Percentiles rank a stretch among this genome's conserved stretches.
Evolutionary conservation across 2,329 filamentous ascomycete genomes (phyloP).

Genomic region (Colletotrichum sp.): DNA sequence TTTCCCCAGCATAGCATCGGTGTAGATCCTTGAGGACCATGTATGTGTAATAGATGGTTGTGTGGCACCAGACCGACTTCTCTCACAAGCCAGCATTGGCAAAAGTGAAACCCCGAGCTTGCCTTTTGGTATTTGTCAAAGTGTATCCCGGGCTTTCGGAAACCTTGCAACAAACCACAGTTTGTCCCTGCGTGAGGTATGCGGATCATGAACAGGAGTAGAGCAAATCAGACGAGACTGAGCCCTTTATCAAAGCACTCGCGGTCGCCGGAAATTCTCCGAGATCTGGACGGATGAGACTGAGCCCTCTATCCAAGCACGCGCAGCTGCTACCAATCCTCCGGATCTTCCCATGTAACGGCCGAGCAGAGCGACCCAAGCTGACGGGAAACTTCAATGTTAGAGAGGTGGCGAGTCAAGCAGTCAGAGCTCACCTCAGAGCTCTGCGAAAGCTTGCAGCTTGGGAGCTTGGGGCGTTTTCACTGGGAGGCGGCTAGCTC

Average conservation of each 20-base stretch:
- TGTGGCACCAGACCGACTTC: neutral
- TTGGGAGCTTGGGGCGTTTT: neutral
- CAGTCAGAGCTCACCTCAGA: neutral
- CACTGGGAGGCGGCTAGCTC: constrained; percentile 2
- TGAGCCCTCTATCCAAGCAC: neutral
- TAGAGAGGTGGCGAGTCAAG: neutral
- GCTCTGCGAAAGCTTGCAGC: neutral
- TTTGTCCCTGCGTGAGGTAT: neutral
- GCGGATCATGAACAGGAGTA: neutral
- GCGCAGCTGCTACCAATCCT: neutral
- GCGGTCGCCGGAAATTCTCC: neutral
- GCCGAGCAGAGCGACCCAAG: neutral
- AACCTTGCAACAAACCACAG: neutral
- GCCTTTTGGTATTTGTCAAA: neutral
- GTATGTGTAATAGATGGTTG: constrained; percentile 1
- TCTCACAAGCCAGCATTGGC: neutral
- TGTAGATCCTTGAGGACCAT: neutral
- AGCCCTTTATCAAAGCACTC: neutral
- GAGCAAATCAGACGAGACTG: neutral
- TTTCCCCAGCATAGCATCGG: constrained; percentile 11
- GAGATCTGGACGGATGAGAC: neutral
- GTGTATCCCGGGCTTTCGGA: neutral
- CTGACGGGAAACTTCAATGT: neutral
- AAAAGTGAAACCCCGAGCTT: neutral
- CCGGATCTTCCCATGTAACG: neutral